Conservation (phyloP, 176 grass and related monocot genomes). For the Triticum turgidum region DNA sequence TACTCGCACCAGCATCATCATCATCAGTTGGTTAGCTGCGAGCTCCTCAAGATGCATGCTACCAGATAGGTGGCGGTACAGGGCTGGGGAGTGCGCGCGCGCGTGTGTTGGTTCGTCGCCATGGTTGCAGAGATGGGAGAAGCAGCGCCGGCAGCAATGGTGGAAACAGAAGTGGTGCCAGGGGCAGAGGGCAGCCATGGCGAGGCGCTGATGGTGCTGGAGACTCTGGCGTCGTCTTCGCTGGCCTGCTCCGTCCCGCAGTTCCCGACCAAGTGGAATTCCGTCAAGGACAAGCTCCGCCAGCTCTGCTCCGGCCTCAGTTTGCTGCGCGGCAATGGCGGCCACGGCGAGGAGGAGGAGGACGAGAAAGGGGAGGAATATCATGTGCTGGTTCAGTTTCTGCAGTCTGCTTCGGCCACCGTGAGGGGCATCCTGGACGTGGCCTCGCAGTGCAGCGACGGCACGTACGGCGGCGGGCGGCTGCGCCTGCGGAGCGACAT, state of each 20-base stretch:
- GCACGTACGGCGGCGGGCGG: conserved; percentile 64
- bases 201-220: conserved; percentile 39
- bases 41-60: conserved; percentile 28
- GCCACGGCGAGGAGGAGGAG: not conserved
- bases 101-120: not conserved
- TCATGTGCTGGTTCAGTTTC: conserved; percentile 25
- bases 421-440: conserved; percentile 43
- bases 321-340: not conserved
- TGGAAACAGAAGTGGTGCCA: not conserved
- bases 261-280: conserved; percentile 79
- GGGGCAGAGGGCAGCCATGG: not conserved
- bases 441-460: conserved; percentile 48
- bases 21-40: conserved; percentile 14
- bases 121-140: conserved; percentile 47
- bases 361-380: not conserved
- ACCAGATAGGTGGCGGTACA: conserved; percentile 14
- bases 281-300: conserved; percentile 77
- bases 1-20: conserved; percentile 13
- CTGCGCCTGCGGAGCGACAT: conserved; percentile 79
- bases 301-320: conserved; percentile 46
- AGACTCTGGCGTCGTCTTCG: conserved; percentile 56
- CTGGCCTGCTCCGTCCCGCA: conserved; percentile 37
- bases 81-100: too few relatives aligned
- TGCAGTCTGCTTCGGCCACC: conserved; percentile 35
- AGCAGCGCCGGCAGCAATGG: not conserved